Evolutionary conservation across 495 filamentous ascomycete genomes (phyloP).

Genomic region (Daldinia loculata): DNA sequence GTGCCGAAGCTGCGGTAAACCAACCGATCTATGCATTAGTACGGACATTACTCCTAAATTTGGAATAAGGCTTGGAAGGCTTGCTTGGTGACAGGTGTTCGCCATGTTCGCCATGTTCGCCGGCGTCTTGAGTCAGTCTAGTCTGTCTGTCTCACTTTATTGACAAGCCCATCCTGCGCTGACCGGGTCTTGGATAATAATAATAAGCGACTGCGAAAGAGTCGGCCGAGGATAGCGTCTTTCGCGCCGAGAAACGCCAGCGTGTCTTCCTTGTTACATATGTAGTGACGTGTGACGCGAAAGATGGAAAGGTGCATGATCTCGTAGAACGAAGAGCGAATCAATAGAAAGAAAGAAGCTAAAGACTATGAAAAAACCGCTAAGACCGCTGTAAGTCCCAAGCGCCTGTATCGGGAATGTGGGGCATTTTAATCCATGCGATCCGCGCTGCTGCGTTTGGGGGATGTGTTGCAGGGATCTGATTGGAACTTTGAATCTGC

Average conservation of each 20-base stretch:
- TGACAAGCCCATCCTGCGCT: not conserved
- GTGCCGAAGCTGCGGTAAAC: slow-evolving; percentile 31
- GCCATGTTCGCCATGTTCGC: not conserved
- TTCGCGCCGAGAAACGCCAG: slow-evolving; percentile 24
- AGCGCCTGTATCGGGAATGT: slow-evolving; percentile 37
- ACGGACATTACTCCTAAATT: not conserved
- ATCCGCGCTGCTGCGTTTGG: slow-evolving; percentile 38
- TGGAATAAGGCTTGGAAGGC: not conserved
- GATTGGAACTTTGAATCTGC: not conserved
- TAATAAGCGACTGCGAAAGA: not conserved
- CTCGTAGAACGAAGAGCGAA: slow-evolving; percentile 4
- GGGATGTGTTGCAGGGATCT: slow-evolving; percentile 43
- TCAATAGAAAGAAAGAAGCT: slow-evolving; percentile 10
- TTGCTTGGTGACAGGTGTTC: not conserved
- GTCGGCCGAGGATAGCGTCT: slow-evolving; percentile 31
- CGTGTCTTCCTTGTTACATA: slow-evolving; percentile 26
- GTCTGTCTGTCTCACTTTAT: not conserved
- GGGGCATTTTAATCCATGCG: slow-evolving; percentile 12
- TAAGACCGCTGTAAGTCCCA: slow-evolving; percentile 27
- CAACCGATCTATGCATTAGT: slow-evolving; percentile 12
- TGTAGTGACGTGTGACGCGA: slow-evolving; percentile 41
- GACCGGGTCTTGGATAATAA: not conserved
- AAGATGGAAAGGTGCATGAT: slow-evolving; percentile 5
- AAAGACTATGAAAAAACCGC: slow-evolving; percentile 1
- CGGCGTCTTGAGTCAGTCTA: not conserved